A percentile compares a stretch with the other conserved stretches of the same genome.
phyloP scores from a whole-genome alignment of 345 rosid species.

The Stellera chamaejasme region DNA sequence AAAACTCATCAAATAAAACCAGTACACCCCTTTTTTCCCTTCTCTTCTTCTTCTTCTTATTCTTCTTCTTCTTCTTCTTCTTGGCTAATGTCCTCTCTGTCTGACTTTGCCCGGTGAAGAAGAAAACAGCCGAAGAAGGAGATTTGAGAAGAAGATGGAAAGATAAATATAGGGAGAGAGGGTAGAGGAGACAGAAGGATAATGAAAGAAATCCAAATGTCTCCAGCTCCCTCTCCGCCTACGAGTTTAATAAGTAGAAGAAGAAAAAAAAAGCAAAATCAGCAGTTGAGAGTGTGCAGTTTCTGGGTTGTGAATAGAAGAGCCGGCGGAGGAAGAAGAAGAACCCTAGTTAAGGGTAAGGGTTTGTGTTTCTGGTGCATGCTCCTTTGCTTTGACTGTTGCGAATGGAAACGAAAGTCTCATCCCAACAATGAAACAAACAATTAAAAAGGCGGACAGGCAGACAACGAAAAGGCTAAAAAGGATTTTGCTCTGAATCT shows the following conservation, averaged over 20 bases:
- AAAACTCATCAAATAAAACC: constrained; percentile 48
- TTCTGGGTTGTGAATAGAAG: constrained; percentile 6
- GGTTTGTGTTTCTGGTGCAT: constrained; percentile 9
- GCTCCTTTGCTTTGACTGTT: constrained; percentile 19
- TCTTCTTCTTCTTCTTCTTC: background rate
- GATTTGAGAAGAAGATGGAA: background rate
- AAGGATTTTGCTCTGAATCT: background rate
- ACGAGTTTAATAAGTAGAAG: background rate
- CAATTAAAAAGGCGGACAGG: background rate
- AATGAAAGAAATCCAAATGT: constrained; percentile 34
- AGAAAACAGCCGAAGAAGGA: background rate
- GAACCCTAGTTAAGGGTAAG: constrained; percentile 28
- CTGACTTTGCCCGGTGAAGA: constrained; percentile 6
- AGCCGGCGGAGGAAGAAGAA: constrained; percentile 10
- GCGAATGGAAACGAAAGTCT: constrained; percentile 7
- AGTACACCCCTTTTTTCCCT: constrained; percentile 1
- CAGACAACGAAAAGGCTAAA: constrained; percentile 12
- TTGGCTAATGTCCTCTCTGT: constrained; percentile 3
- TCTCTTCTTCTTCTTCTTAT: constrained; percentile 1
- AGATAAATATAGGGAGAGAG: constrained; percentile 31
- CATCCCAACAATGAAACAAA: background rate
- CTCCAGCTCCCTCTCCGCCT: constrained; percentile 50
- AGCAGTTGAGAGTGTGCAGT: too few relatives aligned
- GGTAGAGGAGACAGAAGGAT: constrained; percentile 57
- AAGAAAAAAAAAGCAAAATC: background rate